Conservation (phyloP, 305 asterid genomes). For the Salvia sclarea region DNA sequence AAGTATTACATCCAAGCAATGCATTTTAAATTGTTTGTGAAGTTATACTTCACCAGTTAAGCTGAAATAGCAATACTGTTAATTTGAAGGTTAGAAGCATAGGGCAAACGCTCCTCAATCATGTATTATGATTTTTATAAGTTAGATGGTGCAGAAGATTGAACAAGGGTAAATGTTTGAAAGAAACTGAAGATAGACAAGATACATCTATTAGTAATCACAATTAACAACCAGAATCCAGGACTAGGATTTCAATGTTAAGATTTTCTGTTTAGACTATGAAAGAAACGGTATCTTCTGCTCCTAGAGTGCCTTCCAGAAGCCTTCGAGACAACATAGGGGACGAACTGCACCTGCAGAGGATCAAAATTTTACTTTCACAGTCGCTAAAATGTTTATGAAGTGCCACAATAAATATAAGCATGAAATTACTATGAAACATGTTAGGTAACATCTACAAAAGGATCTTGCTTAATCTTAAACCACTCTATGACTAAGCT, state of each 20-base stretch:
- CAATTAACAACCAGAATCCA: slow-evolving; percentile 5
- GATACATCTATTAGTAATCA: slow-evolving; percentile 15
- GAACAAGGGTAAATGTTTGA: background rate
- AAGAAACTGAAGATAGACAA: background rate
- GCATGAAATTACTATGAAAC: background rate
- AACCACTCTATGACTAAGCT: background rate
- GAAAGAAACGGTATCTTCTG: slow-evolving; percentile 76
- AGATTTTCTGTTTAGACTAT: slow-evolving; percentile 54
- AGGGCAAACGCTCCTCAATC: background rate
- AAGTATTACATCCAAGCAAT: background rate
- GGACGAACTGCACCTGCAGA: slow-evolving; percentile 70
- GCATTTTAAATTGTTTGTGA: background rate
- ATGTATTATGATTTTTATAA: background rate
- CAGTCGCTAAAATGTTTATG: background rate
- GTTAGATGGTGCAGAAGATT: background rate
- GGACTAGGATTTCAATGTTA: slow-evolving; percentile 21
- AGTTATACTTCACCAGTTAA: background rate
- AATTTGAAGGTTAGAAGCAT: background rate
- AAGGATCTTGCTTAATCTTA: background rate
- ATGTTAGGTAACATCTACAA: background rate
- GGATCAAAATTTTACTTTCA: slow-evolving; percentile 22
- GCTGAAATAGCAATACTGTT: background rate
- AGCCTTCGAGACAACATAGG: slow-evolving; percentile 68
- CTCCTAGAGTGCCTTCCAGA: slow-evolving; percentile 61
- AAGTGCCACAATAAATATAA: background rate